These are phyloP conservation scores for Ensete ventricosum DNA, from an alignment of 176 grass and related monocot genomes.

Conservation along the genomic window DNA sequence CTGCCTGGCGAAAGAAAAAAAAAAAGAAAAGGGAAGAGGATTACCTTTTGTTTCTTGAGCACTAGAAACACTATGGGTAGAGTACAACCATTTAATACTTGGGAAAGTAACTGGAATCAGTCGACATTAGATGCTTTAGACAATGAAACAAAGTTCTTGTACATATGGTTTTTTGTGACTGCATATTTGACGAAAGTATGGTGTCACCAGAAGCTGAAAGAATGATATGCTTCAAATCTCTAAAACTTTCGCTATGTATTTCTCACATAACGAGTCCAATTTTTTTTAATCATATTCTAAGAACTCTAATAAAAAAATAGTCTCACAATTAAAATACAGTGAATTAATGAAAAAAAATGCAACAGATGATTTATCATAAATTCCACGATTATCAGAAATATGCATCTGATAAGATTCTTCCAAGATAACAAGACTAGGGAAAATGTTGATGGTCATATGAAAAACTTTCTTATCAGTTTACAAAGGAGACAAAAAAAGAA, in stretches of 20 bases:
- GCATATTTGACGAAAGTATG: no score
- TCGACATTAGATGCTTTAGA: neutral
- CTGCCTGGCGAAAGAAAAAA: conserved; percentile 38
- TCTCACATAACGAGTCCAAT: no score
- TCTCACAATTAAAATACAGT: no score
- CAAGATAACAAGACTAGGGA: neutral
- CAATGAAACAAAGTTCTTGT: neutral
- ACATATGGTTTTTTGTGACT: no score
- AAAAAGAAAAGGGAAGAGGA: conserved; percentile 1
- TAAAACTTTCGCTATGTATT: no score
- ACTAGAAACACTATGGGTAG: neutral
- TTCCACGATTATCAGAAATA: neutral
- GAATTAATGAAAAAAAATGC: no score
- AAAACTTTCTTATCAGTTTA: neutral
- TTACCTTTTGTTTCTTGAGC: neutral
- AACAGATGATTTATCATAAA: neutral
- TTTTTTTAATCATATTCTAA: neutral
- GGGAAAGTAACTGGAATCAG: neutral
- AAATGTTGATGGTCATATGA: neutral
- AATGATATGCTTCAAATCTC: no score
- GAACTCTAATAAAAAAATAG: neutral
- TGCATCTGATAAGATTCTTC: neutral
- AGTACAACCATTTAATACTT: neutral
- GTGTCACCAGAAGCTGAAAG: no score
- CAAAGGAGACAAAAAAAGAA: conserved; percentile 3